Percentiles rank a stretch among this genome's conserved stretches.
Conservation (phyloP, 768 basidiomycete species). For the Cyclocybe cylindracea region DNA sequence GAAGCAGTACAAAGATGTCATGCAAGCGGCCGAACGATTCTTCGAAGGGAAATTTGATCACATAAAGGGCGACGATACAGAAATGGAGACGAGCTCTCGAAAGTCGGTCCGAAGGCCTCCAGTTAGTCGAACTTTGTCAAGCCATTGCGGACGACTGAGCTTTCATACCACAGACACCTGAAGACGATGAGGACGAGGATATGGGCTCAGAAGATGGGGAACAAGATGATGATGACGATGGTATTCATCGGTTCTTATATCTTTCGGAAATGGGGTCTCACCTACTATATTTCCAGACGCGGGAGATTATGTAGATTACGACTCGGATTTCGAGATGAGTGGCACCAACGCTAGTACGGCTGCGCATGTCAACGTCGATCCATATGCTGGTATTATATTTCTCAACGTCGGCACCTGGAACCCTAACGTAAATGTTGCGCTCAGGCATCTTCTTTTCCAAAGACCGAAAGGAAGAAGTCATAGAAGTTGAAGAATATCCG, state of each 20-base stretch:
- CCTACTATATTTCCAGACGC: conserved; percentile 23
- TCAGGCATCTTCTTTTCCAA: conserved; percentile 94
- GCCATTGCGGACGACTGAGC: no score
- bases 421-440: conserved; percentile 6
- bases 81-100: conserved; percentile 32
- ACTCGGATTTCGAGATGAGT: conserved; percentile 67
- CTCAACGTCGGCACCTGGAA: background rate
- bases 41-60: conserved; percentile 85
- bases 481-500: conserved; percentile 85
- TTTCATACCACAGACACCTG: conserved; percentile 46
- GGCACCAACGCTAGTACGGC: conserved; percentile 28
- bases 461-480: conserved; percentile 87
- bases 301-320: conserved; percentile 76
- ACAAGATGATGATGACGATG: conserved; percentile 48
- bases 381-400: conserved; percentile 69
- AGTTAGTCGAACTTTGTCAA: background rate
- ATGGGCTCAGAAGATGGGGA: conserved; percentile 51
- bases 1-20: conserved; percentile 82
- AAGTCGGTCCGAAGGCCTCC: conserved; percentile 16
- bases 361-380: conserved; percentile 68
- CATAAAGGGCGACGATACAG: conserved; percentile 58
- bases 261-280: background rate
- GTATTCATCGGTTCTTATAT: background rate
- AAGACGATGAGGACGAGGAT: conserved; percentile 51
- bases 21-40: conserved; percentile 86